Conservation (phyloP, 192 early-diverging fungal species). For the Phycomyces blakesleeanus region DNA sequence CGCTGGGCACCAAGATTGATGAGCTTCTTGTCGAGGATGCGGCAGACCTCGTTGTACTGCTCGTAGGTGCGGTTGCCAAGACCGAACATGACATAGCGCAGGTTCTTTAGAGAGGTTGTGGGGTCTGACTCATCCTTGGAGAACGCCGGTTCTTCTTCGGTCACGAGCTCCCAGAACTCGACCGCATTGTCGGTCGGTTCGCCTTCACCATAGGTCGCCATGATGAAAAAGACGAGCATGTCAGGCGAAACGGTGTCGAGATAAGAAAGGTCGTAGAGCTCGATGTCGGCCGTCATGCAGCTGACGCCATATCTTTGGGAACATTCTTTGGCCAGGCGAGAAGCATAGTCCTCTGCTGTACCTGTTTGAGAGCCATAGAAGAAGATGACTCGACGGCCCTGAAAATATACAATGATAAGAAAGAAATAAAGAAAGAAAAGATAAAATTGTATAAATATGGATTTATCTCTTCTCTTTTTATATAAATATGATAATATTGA, state of each 20-base stretch:
- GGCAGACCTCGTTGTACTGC: constrained; percentile 81
- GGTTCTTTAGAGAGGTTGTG: constrained; percentile 40
- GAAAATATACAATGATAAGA: too few relatives aligned
- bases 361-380: constrained; percentile 99
- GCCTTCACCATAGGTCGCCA: constrained; percentile 97
- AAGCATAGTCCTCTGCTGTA: constrained; percentile 97
- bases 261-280: constrained; percentile 89
- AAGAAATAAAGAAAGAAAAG: too few relatives aligned
- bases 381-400: constrained; percentile 75
- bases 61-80: constrained; percentile 92
- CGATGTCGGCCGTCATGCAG: constrained; percentile 80
- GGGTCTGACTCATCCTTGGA: constrained; percentile 57
- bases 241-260: constrained; percentile 66
- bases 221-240: constrained; percentile 79
- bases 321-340: constrained; percentile 83
- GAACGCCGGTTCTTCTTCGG: constrained; percentile 67
- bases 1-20: constrained; percentile 72
- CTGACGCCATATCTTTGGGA: constrained; percentile 67
- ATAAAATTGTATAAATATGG: too few relatives aligned
- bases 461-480: not conserved
- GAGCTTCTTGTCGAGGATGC: constrained; percentile 66
- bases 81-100: constrained; percentile 73
- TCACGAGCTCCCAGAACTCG: constrained; percentile 89
- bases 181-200: constrained; percentile 98
- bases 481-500: not conserved